These are phyloP conservation scores for Fusarium phyllophilum DNA, from an alignment of 2,329 filamentous ascomycete genomes.

Conservation along the genomic window DNA sequence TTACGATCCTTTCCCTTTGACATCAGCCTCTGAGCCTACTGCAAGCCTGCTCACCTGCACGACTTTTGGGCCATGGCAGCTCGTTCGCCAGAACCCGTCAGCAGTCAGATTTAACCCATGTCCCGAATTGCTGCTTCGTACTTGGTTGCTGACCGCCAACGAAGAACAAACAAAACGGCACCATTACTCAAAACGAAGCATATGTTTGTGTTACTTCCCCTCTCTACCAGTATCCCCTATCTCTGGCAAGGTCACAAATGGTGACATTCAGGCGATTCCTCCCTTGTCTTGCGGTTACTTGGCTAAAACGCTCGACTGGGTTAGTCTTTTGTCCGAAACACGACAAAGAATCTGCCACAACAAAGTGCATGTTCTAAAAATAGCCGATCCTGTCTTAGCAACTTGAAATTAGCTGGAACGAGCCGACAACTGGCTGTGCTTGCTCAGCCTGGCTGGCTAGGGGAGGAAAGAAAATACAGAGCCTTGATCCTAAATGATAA, in stretches of 20 bases:
- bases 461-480: no score
- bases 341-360: slow-evolving; percentile 32
- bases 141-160: slow-evolving; percentile 36
- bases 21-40: slow-evolving; percentile 39
- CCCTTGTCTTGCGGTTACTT: slow-evolving; percentile 23
- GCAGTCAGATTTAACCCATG: slow-evolving; percentile 42
- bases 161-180: slow-evolving; percentile 2
- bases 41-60: slow-evolving; percentile 34
- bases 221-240: neutral
- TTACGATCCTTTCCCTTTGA: slow-evolving; percentile 40
- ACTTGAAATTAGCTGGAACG: slow-evolving; percentile 38
- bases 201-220: slow-evolving; percentile 10
- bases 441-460: neutral
- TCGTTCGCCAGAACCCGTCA: slow-evolving; percentile 7
- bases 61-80: slow-evolving; percentile 18
- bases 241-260: neutral
- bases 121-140: slow-evolving; percentile 6
- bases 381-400: slow-evolving; percentile 22
- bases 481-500: no score
- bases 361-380: slow-evolving; percentile 36
- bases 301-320: slow-evolving; percentile 14
- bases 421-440: slow-evolving; percentile 28
- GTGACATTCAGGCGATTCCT: slow-evolving; percentile 26
- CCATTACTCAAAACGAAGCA: neutral
- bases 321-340: slow-evolving; percentile 39